A percentile compares a stretch with the other conserved stretches of the same genome.
Conservation (phyloP, 352 stramenopile genomes). For the Phytophthora crassamura region DNA sequence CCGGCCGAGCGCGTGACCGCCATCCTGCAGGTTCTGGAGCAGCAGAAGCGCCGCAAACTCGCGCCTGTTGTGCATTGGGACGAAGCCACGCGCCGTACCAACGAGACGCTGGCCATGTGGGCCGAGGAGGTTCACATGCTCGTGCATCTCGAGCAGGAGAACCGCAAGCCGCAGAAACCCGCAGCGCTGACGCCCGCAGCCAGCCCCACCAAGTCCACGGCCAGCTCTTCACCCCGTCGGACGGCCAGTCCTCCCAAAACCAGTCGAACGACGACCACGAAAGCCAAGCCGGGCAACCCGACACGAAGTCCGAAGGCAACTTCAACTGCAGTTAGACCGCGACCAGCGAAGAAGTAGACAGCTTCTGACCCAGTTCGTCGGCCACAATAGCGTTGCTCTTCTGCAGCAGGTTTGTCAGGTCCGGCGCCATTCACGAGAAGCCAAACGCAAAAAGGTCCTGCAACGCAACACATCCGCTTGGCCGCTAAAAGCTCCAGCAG, state of each 20-base stretch:
- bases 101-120: slow-evolving; percentile 70
- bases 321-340: slow-evolving; percentile 14
- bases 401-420: too few relatives aligned
- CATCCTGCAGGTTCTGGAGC: slow-evolving; percentile 50
- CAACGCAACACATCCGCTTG: too few relatives aligned
- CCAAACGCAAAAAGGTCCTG: too few relatives aligned
- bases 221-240: slow-evolving; percentile 6
- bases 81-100: slow-evolving; percentile 48
- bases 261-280: not conserved
- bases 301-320: slow-evolving; percentile 24
- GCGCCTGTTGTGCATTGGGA: slow-evolving; percentile 60
- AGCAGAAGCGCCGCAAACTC: slow-evolving; percentile 40
- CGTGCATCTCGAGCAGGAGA: slow-evolving; percentile 63
- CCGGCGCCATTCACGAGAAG: too few relatives aligned
- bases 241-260: slow-evolving; percentile 21
- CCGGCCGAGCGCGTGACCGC: slow-evolving; percentile 50
- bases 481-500: too few relatives aligned
- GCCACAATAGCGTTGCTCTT: too few relatives aligned
- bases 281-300: slow-evolving; percentile 27
- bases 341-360: slow-evolving; percentile 27
- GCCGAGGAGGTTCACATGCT: slow-evolving; percentile 66
- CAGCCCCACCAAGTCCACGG: slow-evolving; percentile 16
- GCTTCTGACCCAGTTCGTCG: too few relatives aligned
- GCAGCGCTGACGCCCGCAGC: not conserved
- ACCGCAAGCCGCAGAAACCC: slow-evolving; percentile 59